Base-by-base conservation (phyloP, 2,329 filamentous ascomycete genomes). In the Colletotrichum sp. region DNA sequence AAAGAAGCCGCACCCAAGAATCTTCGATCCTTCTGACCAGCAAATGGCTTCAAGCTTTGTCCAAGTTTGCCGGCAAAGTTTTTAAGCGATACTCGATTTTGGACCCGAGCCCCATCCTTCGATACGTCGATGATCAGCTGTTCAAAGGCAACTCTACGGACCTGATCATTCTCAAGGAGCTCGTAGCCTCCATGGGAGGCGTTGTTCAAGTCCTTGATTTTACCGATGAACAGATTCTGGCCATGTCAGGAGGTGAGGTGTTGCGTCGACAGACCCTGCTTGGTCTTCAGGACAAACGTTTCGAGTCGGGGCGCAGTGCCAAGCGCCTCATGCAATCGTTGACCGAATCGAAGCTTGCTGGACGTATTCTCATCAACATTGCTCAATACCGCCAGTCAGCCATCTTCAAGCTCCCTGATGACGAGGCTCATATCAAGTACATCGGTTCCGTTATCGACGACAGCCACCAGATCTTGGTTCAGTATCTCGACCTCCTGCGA, bases 121-220 rank as follows among this genome's bases (percentile, higher is more conserved):
- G 96, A 83, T 99, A 98, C 82, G 95, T 99, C 78, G 94, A 95
- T 63, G 90, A 95, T 77, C 96, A 98, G 82, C 90, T 99, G 7
- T 91, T 93, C 66, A 90, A 90, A 66, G 94, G 96, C 78, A 98
- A 98, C 79, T 94, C 96, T 1, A 98, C 95, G 12, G 96, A 99
- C 83, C 89, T 99, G 39, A 95, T 98, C 78, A 95, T 99, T 76
- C 87, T 99, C 57, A 95, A 97, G 82, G 95, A 99, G 81, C 91
- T 99, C 76, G 94, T 99, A 68, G 92, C 93, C 44, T 95, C 95
- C 4, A 99, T 99, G 97, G 95, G 95, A 21, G 98, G 98, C 62
- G 96, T 99, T 76, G 93, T 96, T 15, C 93, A 96, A 6, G 94
- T 96, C 76, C 91, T 93, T 69, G 95, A 96, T 81, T 96, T 98